A percentile compares a stretch with the other conserved stretches of the same genome.
Evolutionary conservation across 768 basidiomycete species (phyloP).

Genomic region (Mycena floridula): DNA sequence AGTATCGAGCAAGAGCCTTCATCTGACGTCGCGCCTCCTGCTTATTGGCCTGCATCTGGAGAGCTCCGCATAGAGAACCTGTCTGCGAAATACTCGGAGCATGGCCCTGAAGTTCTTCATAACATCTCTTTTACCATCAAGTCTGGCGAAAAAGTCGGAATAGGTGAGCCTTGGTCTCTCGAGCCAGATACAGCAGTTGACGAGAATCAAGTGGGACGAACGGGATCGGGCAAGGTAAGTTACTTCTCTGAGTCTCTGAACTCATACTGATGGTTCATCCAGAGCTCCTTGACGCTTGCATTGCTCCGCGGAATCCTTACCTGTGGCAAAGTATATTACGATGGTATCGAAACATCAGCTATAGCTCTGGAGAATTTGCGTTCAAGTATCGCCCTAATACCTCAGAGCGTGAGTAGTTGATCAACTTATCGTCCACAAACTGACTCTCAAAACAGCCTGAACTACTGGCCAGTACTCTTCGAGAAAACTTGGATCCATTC

Average conservation of each 20-base stretch:
- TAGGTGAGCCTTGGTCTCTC: no score
- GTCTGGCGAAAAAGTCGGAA: constrained; percentile 26
- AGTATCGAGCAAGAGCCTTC: constrained; percentile 52
- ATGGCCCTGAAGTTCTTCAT: constrained; percentile 56
- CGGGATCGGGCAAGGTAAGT: constrained; percentile 34
- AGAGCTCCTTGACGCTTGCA: constrained; percentile 24
- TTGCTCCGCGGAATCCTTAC: constrained; percentile 37
- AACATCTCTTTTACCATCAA: constrained; percentile 28
- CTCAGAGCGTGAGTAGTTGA: constrained; percentile 11
- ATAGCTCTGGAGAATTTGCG: constrained; percentile 39
- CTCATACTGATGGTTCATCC: constrained; percentile 12
- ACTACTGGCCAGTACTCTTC: constrained; percentile 54
- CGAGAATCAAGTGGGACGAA: constrained; percentile 39
- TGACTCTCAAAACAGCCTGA: constrained; percentile 26
- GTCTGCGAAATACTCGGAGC: constrained; percentile 48
- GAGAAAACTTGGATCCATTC: constrained; percentile 68
- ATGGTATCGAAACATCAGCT: constrained; percentile 28
- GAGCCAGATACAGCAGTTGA: no score
- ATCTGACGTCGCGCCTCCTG: constrained; percentile 43
- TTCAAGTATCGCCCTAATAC: constrained; percentile 39
- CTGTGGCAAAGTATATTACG: constrained; percentile 34
- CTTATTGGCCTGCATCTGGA: constrained; percentile 62
- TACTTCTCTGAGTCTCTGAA: constrained; percentile 27
- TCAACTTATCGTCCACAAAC: background rate
- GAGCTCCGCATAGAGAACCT: constrained; percentile 46